Evolutionary conservation across 805 yeast species (phyloP).

Genomic region (Candida hungchunana): DNA sequence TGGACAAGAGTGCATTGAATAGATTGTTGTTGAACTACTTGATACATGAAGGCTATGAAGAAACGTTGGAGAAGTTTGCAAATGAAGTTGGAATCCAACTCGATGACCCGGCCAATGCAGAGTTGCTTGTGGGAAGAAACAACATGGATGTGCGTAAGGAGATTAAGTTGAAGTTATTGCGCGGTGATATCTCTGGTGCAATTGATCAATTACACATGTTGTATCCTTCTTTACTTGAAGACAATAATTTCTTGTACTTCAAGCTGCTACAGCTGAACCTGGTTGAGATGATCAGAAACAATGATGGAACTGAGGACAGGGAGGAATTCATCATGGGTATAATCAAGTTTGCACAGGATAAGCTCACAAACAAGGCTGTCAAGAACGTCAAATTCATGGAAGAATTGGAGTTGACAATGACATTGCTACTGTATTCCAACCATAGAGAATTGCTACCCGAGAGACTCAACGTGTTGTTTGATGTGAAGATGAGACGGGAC

Average conservation of each 20-base stretch:
- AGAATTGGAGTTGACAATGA: conserved; percentile 81
- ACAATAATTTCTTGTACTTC: conserved; percentile 63
- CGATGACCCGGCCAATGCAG: conserved; percentile 18
- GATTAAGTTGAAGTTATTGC: conserved; percentile 49
- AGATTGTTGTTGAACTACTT: conserved; percentile 65
- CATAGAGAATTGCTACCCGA: conserved; percentile 39
- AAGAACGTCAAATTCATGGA: conserved; percentile 55
- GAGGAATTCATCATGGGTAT: conserved; percentile 48
- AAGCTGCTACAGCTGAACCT: conserved; percentile 66
- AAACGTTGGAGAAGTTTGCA: conserved; percentile 48
- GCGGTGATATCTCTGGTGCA: conserved; percentile 59
- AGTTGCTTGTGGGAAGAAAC: conserved; percentile 36
- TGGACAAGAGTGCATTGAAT: conserved; percentile 13
- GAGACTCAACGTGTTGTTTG: conserved; percentile 51
- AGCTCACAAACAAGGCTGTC: conserved; percentile 58
- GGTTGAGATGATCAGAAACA: conserved; percentile 64
- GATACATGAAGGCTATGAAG: conserved; percentile 71
- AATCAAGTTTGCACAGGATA: conserved; percentile 55
- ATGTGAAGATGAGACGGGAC: conserved; percentile 54
- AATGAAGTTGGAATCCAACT: conserved; percentile 27
- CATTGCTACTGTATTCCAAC: conserved; percentile 54
- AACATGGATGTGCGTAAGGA: conserved; percentile 49
- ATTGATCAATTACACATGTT: conserved; percentile 51
- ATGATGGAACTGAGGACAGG: conserved; percentile 29
- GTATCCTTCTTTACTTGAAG: conserved; percentile 63